These are phyloP conservation scores for Westerdykella ornata DNA, from an alignment of 2,329 filamentous ascomycete species.

Conservation along the genomic window DNA sequence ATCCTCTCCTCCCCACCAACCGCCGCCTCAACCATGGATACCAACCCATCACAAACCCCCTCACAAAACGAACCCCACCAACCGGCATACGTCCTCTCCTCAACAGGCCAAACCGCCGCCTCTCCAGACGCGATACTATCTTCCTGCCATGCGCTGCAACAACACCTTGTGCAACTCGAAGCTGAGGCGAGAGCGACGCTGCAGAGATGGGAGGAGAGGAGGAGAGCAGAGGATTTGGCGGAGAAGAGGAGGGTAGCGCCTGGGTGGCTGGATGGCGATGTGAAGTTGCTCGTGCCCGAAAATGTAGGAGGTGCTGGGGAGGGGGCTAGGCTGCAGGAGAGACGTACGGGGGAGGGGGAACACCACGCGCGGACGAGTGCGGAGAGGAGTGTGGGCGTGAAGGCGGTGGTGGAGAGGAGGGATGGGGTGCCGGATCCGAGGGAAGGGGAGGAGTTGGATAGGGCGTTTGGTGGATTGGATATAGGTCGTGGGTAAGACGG, in stretches of 20 bases:
- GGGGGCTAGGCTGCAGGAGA: conserved; percentile 44
- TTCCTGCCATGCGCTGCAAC: conserved; percentile 71
- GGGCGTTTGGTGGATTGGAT: conserved; percentile 64
- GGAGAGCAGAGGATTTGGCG: conserved; percentile 60
- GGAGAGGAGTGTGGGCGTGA: conserved; percentile 16
- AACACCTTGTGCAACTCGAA: conserved; percentile 64
- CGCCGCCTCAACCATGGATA: conserved; percentile 37
- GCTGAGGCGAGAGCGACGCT: conserved; percentile 62
- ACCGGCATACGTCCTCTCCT: conserved; percentile 64
- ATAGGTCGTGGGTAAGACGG: conserved; percentile 33
- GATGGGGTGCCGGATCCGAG: conserved; percentile 41
- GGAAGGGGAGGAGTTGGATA: conserved; percentile 53
- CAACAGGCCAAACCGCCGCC: conserved; percentile 66
- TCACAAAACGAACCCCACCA: conserved; percentile 45
- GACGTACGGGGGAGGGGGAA: conserved; percentile 24
- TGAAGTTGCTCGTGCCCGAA: conserved; percentile 61
- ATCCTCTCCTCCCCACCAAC: conserved; percentile 45
- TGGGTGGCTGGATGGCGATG: conserved; percentile 69
- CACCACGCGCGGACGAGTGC: conserved; percentile 6
- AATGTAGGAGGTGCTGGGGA: conserved; percentile 42
- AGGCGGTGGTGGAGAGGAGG: conserved; percentile 22
- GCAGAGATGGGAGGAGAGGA: conserved; percentile 60
- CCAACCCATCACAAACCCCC: conserved; percentile 57
- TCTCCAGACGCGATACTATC: conserved; percentile 76
- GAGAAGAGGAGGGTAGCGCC: conserved; percentile 75